phyloP scores from a whole-genome alignment of 2,329 filamentous ascomycete genomes.

The Aspergillus sp. region DNA sequence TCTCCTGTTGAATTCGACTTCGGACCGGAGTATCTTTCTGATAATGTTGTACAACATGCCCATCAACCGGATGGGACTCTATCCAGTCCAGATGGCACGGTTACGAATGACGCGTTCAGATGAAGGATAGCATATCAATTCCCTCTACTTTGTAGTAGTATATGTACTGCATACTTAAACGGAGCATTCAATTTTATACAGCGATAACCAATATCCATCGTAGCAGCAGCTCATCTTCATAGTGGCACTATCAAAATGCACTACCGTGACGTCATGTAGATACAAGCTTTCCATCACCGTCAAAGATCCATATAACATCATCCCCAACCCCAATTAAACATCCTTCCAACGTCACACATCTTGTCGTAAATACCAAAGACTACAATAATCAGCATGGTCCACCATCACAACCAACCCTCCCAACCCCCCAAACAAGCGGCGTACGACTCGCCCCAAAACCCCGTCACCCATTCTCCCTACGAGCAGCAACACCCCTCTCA shows the following conservation, averaged over 20 bases:
- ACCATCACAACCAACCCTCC: constrained; percentile 18
- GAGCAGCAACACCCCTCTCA: constrained; percentile 18
- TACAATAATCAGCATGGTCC: not conserved
- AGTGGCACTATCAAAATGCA: too few species aligned
- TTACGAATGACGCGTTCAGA: too few species aligned
- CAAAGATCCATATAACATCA: not conserved
- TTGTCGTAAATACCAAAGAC: not conserved
- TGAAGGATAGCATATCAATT: not conserved
- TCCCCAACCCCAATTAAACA: not conserved
- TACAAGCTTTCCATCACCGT: not conserved
- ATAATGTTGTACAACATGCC: not conserved
- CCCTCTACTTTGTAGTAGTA: too few species aligned
- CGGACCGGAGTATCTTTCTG: not conserved
- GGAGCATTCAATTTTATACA: too few species aligned
- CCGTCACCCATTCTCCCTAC: constrained; percentile 28
- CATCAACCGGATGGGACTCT: too few species aligned
- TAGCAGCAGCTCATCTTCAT: not conserved
- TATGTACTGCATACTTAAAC: too few species aligned
- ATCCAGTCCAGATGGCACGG: too few species aligned
- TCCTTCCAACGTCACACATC: not conserved
- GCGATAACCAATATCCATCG: not conserved
- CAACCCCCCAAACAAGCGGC: constrained; percentile 35
- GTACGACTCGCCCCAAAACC: constrained; percentile 32
- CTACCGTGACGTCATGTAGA: constrained; percentile 10
- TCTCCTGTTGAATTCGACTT: not conserved